These are phyloP conservation scores for Omphalotus olearius DNA, from an alignment of 1,284 basidiomycete species.

Conservation along the genomic window DNA sequence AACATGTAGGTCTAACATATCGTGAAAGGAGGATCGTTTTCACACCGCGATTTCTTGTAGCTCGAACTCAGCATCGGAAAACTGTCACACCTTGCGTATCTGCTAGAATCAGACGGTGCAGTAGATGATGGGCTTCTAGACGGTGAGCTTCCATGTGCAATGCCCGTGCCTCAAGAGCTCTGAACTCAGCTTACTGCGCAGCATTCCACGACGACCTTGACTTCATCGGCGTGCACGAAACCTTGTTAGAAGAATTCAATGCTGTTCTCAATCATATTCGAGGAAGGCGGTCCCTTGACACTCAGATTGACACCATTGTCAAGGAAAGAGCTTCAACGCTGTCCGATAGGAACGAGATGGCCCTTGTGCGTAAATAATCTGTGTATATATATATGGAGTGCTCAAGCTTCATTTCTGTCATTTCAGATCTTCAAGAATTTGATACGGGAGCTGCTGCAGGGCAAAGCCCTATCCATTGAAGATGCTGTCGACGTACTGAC, in stretches of 20 bases:
- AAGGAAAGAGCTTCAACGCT: conserved; percentile 50
- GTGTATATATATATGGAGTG: neutral
- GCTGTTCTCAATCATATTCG: conserved; percentile 41
- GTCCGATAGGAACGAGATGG: conserved; percentile 39
- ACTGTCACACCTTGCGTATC: conserved; percentile 75
- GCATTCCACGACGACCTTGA: conserved; percentile 73
- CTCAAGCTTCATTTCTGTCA: neutral
- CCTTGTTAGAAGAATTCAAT: conserved; percentile 56
- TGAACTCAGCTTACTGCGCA: conserved; percentile 21
- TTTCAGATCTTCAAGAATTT: conserved; percentile 61
- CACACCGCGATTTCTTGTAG: conserved; percentile 9
- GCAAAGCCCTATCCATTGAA: conserved; percentile 63
- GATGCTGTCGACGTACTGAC: conserved; percentile 69
- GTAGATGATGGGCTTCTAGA: conserved; percentile 50
- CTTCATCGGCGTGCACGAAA: conserved; percentile 70
- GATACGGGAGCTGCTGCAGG: conserved; percentile 62
- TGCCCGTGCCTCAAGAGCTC: neutral
- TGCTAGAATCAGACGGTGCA: conserved; percentile 52
- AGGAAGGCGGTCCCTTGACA: conserved; percentile 60
- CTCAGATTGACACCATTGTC: conserved; percentile 59
- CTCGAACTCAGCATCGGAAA: conserved; percentile 86
- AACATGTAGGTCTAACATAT: conserved; percentile 54
- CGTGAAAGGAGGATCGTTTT: no score
- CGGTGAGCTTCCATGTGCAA: conserved; percentile 32
- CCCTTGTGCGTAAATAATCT: conserved; percentile 32